A percentile compares a stretch with the other conserved stretches of the same genome.
Evolutionary conservation across 257 asterid genomes (phyloP).

Genomic region (Jasminum sambac): DNA sequence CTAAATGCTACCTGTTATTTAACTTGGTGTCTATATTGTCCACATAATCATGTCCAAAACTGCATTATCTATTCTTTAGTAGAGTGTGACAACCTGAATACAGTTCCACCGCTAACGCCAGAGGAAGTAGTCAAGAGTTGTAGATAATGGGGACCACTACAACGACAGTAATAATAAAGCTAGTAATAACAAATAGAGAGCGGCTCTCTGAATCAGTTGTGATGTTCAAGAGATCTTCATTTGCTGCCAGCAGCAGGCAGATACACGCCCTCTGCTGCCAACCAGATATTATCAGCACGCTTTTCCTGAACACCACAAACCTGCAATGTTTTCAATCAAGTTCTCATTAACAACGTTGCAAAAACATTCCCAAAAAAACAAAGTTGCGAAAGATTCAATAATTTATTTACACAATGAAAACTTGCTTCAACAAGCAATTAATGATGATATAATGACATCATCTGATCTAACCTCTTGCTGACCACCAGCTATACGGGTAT

Average conservation of each 20-base stretch:
- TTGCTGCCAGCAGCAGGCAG: slow-evolving; percentile 68
- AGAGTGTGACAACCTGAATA: not conserved
- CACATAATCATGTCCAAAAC: slow-evolving; percentile 22
- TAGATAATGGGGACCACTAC: not conserved
- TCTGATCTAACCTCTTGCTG: slow-evolving; percentile 86
- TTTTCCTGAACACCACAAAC: slow-evolving; percentile 92
- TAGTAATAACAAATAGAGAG: not conserved
- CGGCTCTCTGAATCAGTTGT: slow-evolving; percentile 4
- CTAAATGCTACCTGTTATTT: slow-evolving; percentile 3
- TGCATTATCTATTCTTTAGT: slow-evolving; percentile 8
- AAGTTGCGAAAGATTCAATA: too few relatives aligned
- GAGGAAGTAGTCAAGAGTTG: slow-evolving; percentile 12
- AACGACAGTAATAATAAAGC: not conserved
- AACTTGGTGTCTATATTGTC: slow-evolving; percentile 21
- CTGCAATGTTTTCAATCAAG: slow-evolving; percentile 41
- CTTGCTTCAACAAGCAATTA: not conserved
- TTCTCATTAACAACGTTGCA: slow-evolving; percentile 2
- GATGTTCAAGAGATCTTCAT: slow-evolving; percentile 33
- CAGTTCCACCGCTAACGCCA: slow-evolving; percentile 5
- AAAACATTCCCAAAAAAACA: too few relatives aligned
- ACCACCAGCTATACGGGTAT: slow-evolving; percentile 97
- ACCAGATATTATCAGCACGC: slow-evolving; percentile 85
- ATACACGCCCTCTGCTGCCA: slow-evolving; percentile 97
- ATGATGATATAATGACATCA: not conserved
- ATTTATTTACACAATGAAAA: not conserved